These are phyloP conservation scores for Usnea hakonensis DNA, from an alignment of 495 filamentous ascomycete species.

Conservation along the genomic window DNA sequence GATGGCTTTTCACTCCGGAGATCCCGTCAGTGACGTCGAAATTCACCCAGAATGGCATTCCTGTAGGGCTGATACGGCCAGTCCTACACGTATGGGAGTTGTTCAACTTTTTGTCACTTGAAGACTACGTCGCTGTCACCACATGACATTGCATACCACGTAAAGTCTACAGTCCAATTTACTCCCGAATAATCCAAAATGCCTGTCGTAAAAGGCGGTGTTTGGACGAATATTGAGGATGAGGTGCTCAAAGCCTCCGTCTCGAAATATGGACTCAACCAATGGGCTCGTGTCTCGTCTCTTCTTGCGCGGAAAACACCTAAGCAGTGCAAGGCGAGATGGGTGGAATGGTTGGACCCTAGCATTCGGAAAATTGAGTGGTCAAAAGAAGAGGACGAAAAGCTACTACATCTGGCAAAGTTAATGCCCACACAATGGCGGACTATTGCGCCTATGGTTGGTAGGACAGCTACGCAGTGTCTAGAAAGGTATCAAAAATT, in stretches of 20 bases:
- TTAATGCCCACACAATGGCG: conserved; percentile 99
- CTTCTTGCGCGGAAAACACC: conserved; percentile 94
- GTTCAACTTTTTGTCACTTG: neutral
- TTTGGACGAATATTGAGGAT: conserved; percentile 84
- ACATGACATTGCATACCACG: neutral
- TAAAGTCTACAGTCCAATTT: neutral
- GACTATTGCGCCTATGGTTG: conserved; percentile 94
- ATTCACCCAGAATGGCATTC: too few relatives aligned
- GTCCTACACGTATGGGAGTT: neutral
- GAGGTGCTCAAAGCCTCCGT: conserved; percentile 96
- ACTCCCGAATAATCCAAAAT: conserved; percentile 41
- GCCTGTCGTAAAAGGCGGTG: conserved; percentile 97
- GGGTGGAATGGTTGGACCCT: conserved; percentile 97
- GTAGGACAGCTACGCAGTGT: conserved; percentile 92
- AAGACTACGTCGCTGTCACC: neutral
- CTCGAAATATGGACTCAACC: conserved; percentile 95
- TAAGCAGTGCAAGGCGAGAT: conserved; percentile 98
- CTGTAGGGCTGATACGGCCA: neutral
- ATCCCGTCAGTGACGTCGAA: conserved; percentile 5
- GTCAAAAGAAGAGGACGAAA: conserved; percentile 98
- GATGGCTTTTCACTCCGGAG: neutral
- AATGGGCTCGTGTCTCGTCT: conserved; percentile 98
- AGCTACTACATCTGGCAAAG: conserved; percentile 90
- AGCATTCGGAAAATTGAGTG: conserved; percentile 97
- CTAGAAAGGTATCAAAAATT: conserved; percentile 95